phyloP scores from a whole-genome alignment of 768 basidiomycete genomes.

The Termitomyces heimii region DNA sequence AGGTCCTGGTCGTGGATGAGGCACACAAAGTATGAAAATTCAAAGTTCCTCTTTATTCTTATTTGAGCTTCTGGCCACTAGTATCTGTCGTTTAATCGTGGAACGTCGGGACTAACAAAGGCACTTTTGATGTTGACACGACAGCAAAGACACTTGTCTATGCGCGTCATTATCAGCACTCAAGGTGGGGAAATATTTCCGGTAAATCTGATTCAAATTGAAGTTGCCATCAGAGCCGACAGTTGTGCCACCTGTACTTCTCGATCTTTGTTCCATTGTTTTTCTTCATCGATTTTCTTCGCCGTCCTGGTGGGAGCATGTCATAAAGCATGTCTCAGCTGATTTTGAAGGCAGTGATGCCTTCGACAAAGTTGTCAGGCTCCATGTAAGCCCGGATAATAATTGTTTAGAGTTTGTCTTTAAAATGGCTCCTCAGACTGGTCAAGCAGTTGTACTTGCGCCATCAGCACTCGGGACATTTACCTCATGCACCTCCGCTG shows the following conservation, averaged over 20 bases:
- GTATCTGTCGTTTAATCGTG: slow-evolving; percentile 50
- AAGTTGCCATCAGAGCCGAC: slow-evolving; percentile 51
- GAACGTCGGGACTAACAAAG: slow-evolving; percentile 49
- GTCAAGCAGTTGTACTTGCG: slow-evolving; percentile 63
- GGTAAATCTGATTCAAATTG: not conserved
- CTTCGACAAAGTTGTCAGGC: slow-evolving; percentile 59
- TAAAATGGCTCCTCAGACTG: slow-evolving; percentile 39
- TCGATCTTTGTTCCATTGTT: slow-evolving; percentile 60
- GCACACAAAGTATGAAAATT: slow-evolving; percentile 55
- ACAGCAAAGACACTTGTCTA: slow-evolving; percentile 66
- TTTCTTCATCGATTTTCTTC: slow-evolving; percentile 76
- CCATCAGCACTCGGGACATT: slow-evolving; percentile 54
- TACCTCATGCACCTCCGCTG: slow-evolving; percentile 4
- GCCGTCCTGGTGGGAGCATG: slow-evolving; percentile 69
- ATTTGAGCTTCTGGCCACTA: slow-evolving; percentile 17
- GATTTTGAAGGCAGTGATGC: slow-evolving; percentile 53
- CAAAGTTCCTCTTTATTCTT: not conserved
- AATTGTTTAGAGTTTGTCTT: not conserved
- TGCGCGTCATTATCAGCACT: slow-evolving; percentile 70
- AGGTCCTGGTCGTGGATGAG: slow-evolving; percentile 68
- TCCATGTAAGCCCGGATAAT: slow-evolving; percentile 40
- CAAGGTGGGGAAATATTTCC: slow-evolving; percentile 42
- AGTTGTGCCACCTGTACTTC: slow-evolving; percentile 58
- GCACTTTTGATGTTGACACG: slow-evolving; percentile 54
- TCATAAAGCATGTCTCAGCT: slow-evolving; percentile 61